phyloP scores from a whole-genome alignment of 2,329 filamentous ascomycete species.

The Alternaria conjuncta region DNA sequence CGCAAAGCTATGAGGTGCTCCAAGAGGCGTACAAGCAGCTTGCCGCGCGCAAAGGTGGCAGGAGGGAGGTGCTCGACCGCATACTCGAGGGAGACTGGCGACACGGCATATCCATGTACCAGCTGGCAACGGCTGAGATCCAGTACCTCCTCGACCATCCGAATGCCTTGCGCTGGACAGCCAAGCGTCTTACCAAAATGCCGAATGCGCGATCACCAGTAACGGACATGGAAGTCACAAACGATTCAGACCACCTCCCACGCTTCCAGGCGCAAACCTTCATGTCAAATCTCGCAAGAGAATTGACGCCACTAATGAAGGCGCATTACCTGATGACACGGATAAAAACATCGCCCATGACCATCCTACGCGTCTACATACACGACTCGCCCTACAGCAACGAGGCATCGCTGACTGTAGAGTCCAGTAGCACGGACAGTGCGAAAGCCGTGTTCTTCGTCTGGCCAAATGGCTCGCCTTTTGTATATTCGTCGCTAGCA shows the following conservation, averaged over 20 bases:
- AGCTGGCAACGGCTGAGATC: conserved; percentile 62
- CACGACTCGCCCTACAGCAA: conserved; percentile 80
- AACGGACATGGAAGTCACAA: conserved; percentile 47
- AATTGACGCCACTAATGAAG: conserved; percentile 79
- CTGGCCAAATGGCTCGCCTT: conserved; percentile 80
- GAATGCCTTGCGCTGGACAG: conserved; percentile 60
- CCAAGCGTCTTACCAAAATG: conserved; percentile 54
- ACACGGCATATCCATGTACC: conserved; percentile 60
- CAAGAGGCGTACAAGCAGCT: conserved; percentile 57
- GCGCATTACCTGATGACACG: conserved; percentile 82
- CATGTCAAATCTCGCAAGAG: conserved; percentile 74
- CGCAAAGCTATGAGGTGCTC: conserved; percentile 69
- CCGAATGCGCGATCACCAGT: conserved; percentile 32
- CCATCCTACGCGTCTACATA: conserved; percentile 79
- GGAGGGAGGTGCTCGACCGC: conserved; percentile 62
- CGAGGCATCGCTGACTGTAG: conserved; percentile 48
- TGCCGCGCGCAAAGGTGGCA: conserved; percentile 55
- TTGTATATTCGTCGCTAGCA: conserved; percentile 69
- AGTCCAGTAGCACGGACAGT: conserved; percentile 57
- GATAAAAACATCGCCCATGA: conserved; percentile 71
- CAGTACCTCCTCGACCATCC: conserved; percentile 62
- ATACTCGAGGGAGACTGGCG: conserved; percentile 65
- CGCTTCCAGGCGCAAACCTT: conserved; percentile 84
- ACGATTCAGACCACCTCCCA: conserved; percentile 58
- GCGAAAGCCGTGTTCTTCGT: conserved; percentile 79